Evolutionary conservation across 176 grass and related monocot genomes (phyloP), one percentile per base, ranked within the genome.

Genomic region (Oryza coarctata): DNA sequence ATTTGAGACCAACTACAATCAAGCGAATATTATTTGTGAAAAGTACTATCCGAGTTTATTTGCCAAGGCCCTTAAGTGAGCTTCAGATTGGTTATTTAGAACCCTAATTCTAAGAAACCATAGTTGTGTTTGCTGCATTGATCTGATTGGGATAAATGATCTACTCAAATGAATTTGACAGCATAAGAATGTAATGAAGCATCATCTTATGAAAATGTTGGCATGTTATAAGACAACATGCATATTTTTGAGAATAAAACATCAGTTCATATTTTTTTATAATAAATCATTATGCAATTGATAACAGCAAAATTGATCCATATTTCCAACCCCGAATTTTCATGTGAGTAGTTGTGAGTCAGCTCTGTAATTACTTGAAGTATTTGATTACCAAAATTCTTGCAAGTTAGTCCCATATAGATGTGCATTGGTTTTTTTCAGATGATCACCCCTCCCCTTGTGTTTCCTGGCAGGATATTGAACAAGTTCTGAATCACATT

Each of bases 401-500:
- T 32, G 15, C 2, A 14, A 13, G 8, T 71, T 87, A 74, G 3
- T 12, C 70, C 12, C 32, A 52, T 82, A 2, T 3, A 11, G 20
- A 30, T 35, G 41, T 39, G 10, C 62, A 50, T 47, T 33, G 0
- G 9, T 70, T 75, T 1, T 11, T 38, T 70, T 71, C 39, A 20
- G 12, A 36, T 23, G 6, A 22, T 58, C 50, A 67, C 64, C 33
- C 20, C 52, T 12, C 13, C 5, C 11, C 0, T 30, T 79, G 12
- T 72, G 12, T 35, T 52, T 17, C 26, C 44, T 87, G 32, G 7
- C 80, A 98, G 95, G 88, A 99, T 88, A 80, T 95, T 13, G 96
- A 99, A 84, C 96, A 99, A 78, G 86, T 96, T 80, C 71, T 96
- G 61, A 95, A 99, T 64, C 93, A 93, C 83, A 81, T 99, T 78